Evolutionary conservation across 179 eudicot genomes (phyloP).

Genomic region (Spergularia azorica): DNA sequence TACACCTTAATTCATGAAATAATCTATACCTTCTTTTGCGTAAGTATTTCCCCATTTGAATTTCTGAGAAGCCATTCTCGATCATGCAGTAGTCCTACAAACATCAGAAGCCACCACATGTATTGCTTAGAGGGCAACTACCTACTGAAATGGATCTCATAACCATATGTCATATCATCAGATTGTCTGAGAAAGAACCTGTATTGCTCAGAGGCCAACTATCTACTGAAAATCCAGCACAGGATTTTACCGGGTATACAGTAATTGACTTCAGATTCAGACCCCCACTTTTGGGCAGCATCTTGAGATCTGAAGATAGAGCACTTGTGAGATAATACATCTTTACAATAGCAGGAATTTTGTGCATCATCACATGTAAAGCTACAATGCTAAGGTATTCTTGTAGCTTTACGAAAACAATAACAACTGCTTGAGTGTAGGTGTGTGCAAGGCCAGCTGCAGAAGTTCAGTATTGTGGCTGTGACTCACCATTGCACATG

Average conservation of each 20-base stretch:
- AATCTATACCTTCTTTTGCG: slow-evolving; percentile 78
- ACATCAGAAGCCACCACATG: neutral
- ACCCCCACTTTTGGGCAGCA: slow-evolving; percentile 22
- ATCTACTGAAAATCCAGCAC: slow-evolving; percentile 78
- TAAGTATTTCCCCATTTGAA: slow-evolving; percentile 81
- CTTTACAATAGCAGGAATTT: neutral
- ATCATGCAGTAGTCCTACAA: slow-evolving; percentile 81
- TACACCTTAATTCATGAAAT: neutral
- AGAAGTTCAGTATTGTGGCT: too few species aligned
- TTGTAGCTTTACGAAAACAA: too few species aligned
- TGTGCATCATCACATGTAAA: too few species aligned
- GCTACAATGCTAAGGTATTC: too few species aligned
- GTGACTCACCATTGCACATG: too few species aligned
- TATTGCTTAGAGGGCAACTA: neutral
- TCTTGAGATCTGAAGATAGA: slow-evolving; percentile 42
- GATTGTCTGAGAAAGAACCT: slow-evolving; percentile 43
- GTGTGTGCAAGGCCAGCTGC: too few species aligned
- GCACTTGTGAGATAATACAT: slow-evolving; percentile 9
- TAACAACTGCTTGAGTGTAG: too few species aligned
- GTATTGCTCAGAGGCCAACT: slow-evolving; percentile 82
- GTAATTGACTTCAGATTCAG: slow-evolving; percentile 58
- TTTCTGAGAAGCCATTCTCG: slow-evolving; percentile 93
- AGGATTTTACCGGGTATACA: slow-evolving; percentile 89
- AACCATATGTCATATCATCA: neutral
- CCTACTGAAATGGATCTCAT: neutral